Evolutionary conservation across 331 rosid genomes (phyloP).

Genomic region (Malus hybrid): DNA sequence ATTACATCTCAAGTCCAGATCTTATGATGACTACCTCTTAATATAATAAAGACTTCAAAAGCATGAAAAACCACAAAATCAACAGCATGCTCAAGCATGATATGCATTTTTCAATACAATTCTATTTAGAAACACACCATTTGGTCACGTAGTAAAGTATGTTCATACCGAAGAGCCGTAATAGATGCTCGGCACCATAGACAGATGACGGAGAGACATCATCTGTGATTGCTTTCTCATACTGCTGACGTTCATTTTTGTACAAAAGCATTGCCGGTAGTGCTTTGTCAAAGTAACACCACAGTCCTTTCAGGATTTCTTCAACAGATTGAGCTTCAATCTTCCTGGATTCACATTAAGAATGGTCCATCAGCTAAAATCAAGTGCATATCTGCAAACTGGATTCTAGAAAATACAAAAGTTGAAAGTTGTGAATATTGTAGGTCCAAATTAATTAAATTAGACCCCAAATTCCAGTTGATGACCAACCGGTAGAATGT

Average conservation of each 20-base stretch:
- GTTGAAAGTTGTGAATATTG: not conserved
- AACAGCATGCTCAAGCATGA: not conserved
- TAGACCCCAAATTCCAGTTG: not conserved
- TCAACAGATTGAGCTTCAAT: conserved; percentile 34
- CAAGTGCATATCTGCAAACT: not conserved
- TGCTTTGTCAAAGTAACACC: conserved; percentile 79
- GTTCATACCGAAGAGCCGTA: conserved; percentile 76
- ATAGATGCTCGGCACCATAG: conserved; percentile 92
- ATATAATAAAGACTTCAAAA: not conserved
- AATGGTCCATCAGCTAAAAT: not conserved
- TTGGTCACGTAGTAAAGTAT: not conserved
- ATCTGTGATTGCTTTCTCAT: conserved; percentile 43
- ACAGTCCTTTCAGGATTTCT: conserved; percentile 66
- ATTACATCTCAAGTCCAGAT: not conserved
- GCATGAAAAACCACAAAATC: not conserved
- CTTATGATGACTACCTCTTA: not conserved
- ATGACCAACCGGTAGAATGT: not conserved
- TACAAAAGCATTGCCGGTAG: conserved; percentile 69
- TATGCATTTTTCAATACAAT: not conserved
- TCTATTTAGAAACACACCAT: not conserved
- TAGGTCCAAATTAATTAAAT: not conserved
- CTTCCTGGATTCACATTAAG: conserved; percentile 37
- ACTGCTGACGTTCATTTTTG: conserved; percentile 71
- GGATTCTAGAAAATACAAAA: not conserved
- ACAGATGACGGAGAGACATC: conserved; percentile 53